Evolutionary conservation across 257 asterid genomes (phyloP).

Genomic region (Leonotis leonurus): DNA sequence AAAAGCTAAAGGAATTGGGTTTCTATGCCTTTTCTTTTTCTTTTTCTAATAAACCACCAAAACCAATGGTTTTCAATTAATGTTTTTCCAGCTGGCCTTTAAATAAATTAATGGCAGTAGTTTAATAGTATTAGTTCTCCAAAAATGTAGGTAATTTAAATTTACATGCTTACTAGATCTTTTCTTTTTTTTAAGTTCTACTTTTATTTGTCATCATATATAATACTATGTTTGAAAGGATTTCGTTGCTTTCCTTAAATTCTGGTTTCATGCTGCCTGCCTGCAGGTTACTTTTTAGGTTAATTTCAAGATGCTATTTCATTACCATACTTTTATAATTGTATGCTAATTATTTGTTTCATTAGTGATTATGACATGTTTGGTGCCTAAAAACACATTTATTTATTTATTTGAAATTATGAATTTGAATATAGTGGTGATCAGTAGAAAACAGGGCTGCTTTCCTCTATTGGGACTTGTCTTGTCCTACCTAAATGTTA

Average conservation of each 20-base stretch:
- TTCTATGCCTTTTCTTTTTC: not conserved
- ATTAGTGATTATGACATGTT: not conserved
- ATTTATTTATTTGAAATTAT: not conserved
- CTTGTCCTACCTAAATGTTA: not conserved
- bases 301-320: not conserved
- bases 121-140: not conserved
- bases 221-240: conserved; percentile 18
- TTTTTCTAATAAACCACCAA: conserved; percentile 5
- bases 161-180: not conserved
- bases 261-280: conserved; percentile 20
- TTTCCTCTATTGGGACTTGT: not conserved
- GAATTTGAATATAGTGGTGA: not conserved
- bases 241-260: conserved; percentile 23
- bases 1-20: conserved; percentile 2
- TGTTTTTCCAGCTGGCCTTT: not conserved
- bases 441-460: not conserved
- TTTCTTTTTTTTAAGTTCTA: not conserved
- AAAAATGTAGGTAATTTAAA: conserved; percentile 3
- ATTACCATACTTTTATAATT: not conserved
- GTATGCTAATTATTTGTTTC: not conserved
- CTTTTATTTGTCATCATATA: conserved; percentile 3
- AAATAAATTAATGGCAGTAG: not conserved
- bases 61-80: conserved; percentile 16
- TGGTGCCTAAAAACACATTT: not conserved
- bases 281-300: conserved; percentile 2